Conservation (phyloP, 179 eudicot genomes). For the Beta lomatogona region DNA sequence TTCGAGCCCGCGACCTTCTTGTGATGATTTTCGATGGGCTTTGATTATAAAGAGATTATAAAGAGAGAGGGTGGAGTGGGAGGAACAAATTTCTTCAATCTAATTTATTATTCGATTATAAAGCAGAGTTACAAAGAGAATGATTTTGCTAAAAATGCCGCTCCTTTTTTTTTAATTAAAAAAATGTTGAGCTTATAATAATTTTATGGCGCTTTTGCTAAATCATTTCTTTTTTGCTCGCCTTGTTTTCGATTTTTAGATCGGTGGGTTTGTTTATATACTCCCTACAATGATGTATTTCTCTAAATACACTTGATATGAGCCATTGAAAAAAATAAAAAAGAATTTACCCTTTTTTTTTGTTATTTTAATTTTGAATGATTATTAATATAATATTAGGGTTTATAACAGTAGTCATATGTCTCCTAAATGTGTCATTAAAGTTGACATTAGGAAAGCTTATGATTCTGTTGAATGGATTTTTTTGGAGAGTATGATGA, state of each 20-base stretch:
- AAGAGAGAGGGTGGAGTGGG: constrained; percentile 40
- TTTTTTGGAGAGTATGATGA: too few species aligned
- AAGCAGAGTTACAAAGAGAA: not conserved
- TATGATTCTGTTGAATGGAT: too few species aligned
- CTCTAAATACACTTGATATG: constrained; percentile 51
- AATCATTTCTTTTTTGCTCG: not conserved
- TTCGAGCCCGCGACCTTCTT: constrained; percentile 7
- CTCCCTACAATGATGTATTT: constrained; percentile 29
- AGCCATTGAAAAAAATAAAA: constrained; percentile 29
- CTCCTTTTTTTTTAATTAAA: constrained; percentile 16
- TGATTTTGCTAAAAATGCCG: constrained; percentile 23
- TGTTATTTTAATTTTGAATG: not conserved
- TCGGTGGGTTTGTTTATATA: constrained; percentile 5
- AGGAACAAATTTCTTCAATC: constrained; percentile 4
- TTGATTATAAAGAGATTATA: constrained; percentile 40
- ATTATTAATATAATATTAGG: too few species aligned
- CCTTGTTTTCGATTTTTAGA: constrained; percentile 16
- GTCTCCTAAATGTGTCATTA: too few species aligned
- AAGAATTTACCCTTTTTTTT: not conserved
- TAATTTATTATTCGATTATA: not conserved
- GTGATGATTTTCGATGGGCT: constrained; percentile 19
- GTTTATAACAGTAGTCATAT: too few species aligned
- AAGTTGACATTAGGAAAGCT: too few species aligned
- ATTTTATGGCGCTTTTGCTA: constrained; percentile 25
- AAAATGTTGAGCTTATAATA: constrained; percentile 18